phyloP scores from a whole-genome alignment of 495 filamentous ascomycete genomes.

The Aspergillus cavernicola region DNA sequence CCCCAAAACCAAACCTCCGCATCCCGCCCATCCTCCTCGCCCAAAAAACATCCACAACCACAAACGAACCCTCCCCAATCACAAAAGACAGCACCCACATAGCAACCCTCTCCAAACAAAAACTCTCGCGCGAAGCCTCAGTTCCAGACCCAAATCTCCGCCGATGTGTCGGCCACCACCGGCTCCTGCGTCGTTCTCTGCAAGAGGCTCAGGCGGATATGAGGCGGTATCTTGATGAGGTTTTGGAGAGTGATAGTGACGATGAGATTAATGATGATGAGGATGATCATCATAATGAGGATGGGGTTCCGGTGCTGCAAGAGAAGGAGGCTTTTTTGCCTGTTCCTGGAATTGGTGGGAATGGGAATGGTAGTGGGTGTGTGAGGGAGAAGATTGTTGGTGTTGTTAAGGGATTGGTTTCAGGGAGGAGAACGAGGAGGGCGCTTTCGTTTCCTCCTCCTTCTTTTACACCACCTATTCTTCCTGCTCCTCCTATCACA shows the following conservation, averaged over 20 bases:
- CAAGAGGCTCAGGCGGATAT: conserved; percentile 18
- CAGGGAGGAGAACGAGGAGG: too few species aligned
- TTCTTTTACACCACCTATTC: too few species aligned
- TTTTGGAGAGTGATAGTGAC: conserved; percentile 12
- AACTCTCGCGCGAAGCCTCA: conserved; percentile 17
- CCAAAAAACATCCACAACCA: not conserved
- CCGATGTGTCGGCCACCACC: conserved; percentile 24
- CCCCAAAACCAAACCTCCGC: conserved; percentile 18
- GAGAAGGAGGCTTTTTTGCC: not conserved
- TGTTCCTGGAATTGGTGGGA: not conserved
- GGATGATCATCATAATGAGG: not conserved
- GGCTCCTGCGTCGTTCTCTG: conserved; percentile 19
- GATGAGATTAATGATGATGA: not conserved
- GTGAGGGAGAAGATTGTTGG: not conserved
- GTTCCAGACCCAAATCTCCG: conserved; percentile 22
- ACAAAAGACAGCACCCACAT: conserved; percentile 7
- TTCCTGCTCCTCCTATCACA: not conserved
- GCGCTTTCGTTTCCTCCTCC: too few species aligned
- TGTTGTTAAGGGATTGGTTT: not conserved
- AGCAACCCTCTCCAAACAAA: conserved; percentile 18
- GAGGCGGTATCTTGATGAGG: conserved; percentile 9
- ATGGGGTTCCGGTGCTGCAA: not conserved
- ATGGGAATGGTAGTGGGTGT: too few species aligned
- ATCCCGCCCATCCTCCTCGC: conserved; percentile 19
- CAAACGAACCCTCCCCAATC: not conserved